phyloP scores from a whole-genome alignment of 164 flowering plant species.

The Chimonanthus salicifolius region DNA sequence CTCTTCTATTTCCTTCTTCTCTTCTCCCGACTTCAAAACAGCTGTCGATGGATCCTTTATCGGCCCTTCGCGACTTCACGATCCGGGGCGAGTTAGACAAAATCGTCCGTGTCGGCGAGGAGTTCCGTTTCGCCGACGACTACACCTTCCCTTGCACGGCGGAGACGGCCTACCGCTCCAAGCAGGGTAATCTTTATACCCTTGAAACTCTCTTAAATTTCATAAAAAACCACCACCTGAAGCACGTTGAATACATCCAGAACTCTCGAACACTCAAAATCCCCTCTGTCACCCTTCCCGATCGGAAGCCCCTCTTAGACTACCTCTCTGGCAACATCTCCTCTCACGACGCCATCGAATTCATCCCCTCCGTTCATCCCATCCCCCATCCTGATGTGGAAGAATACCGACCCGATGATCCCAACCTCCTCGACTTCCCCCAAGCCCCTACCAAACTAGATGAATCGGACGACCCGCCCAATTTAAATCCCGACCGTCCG shows the following conservation, averaged over 20 bases:
- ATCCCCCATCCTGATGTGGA: conserved; percentile 11
- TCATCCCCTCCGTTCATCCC: not conserved
- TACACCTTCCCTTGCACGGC: conserved; percentile 65
- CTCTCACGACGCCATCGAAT: conserved; percentile 69
- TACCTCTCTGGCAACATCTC: conserved; percentile 69
- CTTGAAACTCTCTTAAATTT: conserved; percentile 77
- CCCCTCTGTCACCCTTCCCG: conserved; percentile 77
- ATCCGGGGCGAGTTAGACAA: conserved; percentile 63
- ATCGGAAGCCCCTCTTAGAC: conserved; percentile 79
- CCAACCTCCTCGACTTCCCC: conserved; percentile 8
- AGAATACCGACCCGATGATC: conserved; percentile 36
- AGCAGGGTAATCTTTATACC: conserved; percentile 79
- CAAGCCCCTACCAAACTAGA: conserved; percentile 1
- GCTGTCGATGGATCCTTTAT: conserved; percentile 75
- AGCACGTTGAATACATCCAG: conserved; percentile 79
- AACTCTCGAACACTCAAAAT: conserved; percentile 44
- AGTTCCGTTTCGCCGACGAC: conserved; percentile 66
- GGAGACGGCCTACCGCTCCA: conserved; percentile 80
- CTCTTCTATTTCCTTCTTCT: not conserved
- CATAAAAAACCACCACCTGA: conserved; percentile 61
- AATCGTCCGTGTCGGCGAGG: conserved; percentile 55
- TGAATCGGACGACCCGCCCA: conserved; percentile 6
- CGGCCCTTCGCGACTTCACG: conserved; percentile 85
- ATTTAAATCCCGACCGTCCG: not conserved
- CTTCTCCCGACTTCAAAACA: not conserved